A percentile compares a stretch with the other conserved stretches of the same genome.
Conservation (phyloP, 768 basidiomycete genomes). For the Pluteus cervinus region DNA sequence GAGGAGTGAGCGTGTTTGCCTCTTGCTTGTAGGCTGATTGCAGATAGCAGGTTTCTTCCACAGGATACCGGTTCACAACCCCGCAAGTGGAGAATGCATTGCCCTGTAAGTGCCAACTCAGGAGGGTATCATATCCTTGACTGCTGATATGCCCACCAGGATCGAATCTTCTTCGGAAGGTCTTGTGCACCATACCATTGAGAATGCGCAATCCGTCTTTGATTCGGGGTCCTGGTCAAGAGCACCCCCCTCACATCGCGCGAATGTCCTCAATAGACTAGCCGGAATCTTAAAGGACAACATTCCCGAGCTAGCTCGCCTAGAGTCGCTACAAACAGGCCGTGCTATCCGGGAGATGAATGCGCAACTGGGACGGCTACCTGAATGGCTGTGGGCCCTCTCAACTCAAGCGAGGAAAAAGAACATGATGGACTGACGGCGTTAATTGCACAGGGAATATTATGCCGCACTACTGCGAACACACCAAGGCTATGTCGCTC, state of each 20-base stretch:
- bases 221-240: slow-evolving; percentile 70
- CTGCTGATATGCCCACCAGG: slow-evolving; percentile 25
- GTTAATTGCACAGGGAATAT: slow-evolving; percentile 63
- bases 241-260: slow-evolving; percentile 50
- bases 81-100: slow-evolving; percentile 58
- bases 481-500: slow-evolving; percentile 61
- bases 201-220: slow-evolving; percentile 51
- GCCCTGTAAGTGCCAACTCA: slow-evolving; percentile 41
- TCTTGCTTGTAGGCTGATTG: too few relatives aligned
- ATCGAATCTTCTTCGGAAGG: slow-evolving; percentile 46
- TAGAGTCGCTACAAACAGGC: slow-evolving; percentile 76
- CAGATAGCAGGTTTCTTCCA: too few relatives aligned
- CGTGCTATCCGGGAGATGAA: slow-evolving; percentile 81
- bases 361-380: slow-evolving; percentile 68
- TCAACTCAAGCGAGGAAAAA: too few relatives aligned
- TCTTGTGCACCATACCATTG: slow-evolving; percentile 47
- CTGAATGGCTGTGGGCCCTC: slow-evolving; percentile 75
- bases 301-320: slow-evolving; percentile 50
- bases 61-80: slow-evolving; percentile 58
- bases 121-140: slow-evolving; percentile 1
- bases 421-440: too few relatives aligned
- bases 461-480: slow-evolving; percentile 72
- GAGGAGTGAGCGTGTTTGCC: too few relatives aligned
- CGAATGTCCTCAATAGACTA: slow-evolving; percentile 57
- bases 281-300: slow-evolving; percentile 55